Base-by-base conservation (phyloP, 805 yeast species). In the Yamadazyma ubonensis region DNA sequence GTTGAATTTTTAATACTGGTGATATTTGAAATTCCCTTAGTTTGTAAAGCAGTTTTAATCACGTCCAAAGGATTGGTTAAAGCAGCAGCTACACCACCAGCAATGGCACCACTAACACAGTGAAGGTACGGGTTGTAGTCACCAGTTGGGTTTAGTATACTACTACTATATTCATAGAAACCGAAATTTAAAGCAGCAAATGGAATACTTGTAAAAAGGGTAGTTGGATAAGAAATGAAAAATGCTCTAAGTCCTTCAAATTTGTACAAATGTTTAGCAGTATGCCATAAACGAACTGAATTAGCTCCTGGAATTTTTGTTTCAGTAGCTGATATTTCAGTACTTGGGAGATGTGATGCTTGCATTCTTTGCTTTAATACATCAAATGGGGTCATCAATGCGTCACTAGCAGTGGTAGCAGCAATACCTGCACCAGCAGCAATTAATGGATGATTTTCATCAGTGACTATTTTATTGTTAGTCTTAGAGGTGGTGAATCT, bases 291-390 rank as follows among this genome's bases (percentile, higher is more conserved):
- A 38, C 54, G 52, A 35, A 51, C 51, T 14, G 67, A 61, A 44
- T 57, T 36, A 22, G 44, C 33, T 5, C 31, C 38, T 10, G 25
- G 26, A 9, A 26, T 19, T 16, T 25, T 23, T 12, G 26, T 26
- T 4, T 18, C 12, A n/a, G 38, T 27, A 15, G 33, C 10, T 14
- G 14, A 6, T 10, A 19, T 8, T 11, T 34, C 12, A 11, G 46
- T 21, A 5, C 38, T 22, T 19, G 39, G 41, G 6, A 37, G 43
- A 12, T 39, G 43, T 7, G 43, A 39, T 2, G 70, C 65, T 63
- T 91, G 99, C 96, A 91, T 89, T 63, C 98, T 76, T 67, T 91
- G 99, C 60, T 91, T 91, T 42, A 93, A 69, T 19, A 91, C 95
- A 57, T 91, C 99, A 55, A 91, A 91, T 21, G 99, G 99, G 47